A percentile compares a stretch with the other conserved stretches of the same genome.
Evolutionary conservation across 2,329 filamentous ascomycete species (phyloP).

Genomic region (Fusarium pilosicola): DNA sequence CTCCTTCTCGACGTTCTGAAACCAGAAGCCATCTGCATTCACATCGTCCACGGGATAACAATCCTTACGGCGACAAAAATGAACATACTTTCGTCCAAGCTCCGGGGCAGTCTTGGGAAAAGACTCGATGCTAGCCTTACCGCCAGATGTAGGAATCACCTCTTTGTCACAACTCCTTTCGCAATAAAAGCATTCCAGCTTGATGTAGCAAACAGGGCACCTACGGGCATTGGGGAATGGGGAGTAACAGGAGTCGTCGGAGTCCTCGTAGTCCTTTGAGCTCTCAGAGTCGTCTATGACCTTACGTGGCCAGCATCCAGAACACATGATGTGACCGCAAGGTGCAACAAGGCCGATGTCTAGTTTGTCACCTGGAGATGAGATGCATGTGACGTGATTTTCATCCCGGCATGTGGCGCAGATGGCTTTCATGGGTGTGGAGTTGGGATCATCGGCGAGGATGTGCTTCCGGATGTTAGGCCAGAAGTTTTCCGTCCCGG

Average conservation of each 20-base stretch:
- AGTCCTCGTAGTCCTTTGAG: no score
- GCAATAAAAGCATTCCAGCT: no score
- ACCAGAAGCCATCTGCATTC: no score
- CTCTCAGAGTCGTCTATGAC: no score
- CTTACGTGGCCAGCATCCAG: conserved; percentile 2
- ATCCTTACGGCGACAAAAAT: no score
- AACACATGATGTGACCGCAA: conserved; percentile 13
- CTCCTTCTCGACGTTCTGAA: no score
- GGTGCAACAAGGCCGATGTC: background rate
- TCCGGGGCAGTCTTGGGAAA: background rate
- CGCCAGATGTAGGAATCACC: background rate
- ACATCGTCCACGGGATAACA: no score
- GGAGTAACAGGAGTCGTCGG: no score
- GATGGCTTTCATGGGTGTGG: background rate
- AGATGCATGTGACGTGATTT: background rate
- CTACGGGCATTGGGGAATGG: no score
- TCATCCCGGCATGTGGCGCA: background rate
- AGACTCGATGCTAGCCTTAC: background rate
- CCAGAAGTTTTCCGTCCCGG: background rate
- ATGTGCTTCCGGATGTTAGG: background rate
- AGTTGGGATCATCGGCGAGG: background rate
- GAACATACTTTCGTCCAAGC: background rate
- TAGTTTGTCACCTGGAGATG: background rate
- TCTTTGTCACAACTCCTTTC: background rate
- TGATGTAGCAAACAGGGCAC: no score